phyloP scores from a whole-genome alignment of 164 flowering plant genomes.

The Vitis vinifera region ASM3070453v1 NC_081808.1:1124001-1124500 shows the following conservation, averaged over 20 bases:
- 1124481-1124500: no score
- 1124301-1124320: conserved; percentile 25
- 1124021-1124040: conserved; percentile 73
- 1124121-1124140: no score
- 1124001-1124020: conserved; percentile 74
- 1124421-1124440: conserved; percentile 18
- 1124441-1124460: no score
- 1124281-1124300: conserved; percentile 13
- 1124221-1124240: conserved; percentile 37
- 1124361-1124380: conserved; percentile 18
- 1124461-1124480: no score
- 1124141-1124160: conserved; percentile 20
- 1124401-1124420: conserved; percentile 11
- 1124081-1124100: neutral
- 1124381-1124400: conserved; percentile 19
- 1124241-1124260: conserved; percentile 13
- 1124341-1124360: conserved; percentile 15
- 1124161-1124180: conserved; percentile 13
- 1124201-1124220: conserved; percentile 30
- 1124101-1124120: neutral
- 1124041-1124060: conserved; percentile 67
- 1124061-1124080: conserved; percentile 50
- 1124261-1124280: conserved; percentile 32
- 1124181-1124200: conserved; percentile 17
- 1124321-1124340: conserved; percentile 19